phyloP scores from a whole-genome alignment of 2,329 filamentous ascomycete genomes.

The Paraphaeosphaeria minitans region DNA sequence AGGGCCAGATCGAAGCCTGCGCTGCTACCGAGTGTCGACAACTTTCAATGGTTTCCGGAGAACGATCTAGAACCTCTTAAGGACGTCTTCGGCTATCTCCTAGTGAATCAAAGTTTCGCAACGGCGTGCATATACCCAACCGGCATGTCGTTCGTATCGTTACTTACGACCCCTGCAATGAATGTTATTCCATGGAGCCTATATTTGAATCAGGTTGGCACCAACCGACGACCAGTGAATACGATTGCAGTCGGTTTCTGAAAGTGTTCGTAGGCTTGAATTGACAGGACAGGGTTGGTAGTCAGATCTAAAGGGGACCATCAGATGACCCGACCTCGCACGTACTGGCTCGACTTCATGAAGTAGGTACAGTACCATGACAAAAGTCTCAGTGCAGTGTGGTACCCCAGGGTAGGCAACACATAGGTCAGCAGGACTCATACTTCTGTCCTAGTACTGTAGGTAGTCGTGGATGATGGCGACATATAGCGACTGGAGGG shows the following conservation, averaged over 20 bases:
- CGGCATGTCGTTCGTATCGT: neutral
- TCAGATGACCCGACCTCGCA: neutral
- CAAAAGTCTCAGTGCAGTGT: too few species aligned
- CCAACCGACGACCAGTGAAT: neutral
- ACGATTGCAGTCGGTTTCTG: neutral
- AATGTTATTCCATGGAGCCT: neutral
- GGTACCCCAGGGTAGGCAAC: too few species aligned
- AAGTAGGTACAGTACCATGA: neutral
- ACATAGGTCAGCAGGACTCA: too few species aligned
- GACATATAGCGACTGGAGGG: neutral
- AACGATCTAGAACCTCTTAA: conserved; percentile 27
- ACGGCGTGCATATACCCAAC: neutral
- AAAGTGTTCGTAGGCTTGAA: neutral
- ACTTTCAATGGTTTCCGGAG: conserved; percentile 10
- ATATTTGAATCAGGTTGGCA: neutral
- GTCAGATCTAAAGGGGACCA: neutral
- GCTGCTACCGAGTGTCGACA: conserved; percentile 18
- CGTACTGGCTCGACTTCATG: neutral
- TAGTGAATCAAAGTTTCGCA: neutral
- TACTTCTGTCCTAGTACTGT: too few species aligned
- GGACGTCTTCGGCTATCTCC: conserved; percentile 5
- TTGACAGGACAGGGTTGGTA: neutral
- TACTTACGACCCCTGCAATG: neutral
- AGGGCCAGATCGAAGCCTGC: conserved; percentile 16
- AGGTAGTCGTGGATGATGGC: neutral